phyloP scores from a whole-genome alignment of 176 grass and related monocot genomes.

The Triticum dicoccoides region DNA sequence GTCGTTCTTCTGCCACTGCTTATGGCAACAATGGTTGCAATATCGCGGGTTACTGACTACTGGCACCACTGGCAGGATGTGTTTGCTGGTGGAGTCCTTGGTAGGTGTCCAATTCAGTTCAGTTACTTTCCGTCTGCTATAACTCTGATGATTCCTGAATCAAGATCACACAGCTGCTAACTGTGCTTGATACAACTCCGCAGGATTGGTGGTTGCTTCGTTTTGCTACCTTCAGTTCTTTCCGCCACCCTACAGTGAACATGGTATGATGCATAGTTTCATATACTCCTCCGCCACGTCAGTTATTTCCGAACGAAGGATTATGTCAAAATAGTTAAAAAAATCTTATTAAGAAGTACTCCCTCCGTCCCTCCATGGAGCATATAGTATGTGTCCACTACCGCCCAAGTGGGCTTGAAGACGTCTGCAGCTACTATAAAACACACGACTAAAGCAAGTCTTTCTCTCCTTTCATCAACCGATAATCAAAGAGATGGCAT shows the following conservation, averaged over 20 bases:
- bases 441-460: no score
- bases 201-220: conserved; percentile 30
- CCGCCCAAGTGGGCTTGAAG: no score
- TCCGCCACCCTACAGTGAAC: background rate
- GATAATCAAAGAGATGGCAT: no score
- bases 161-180: background rate
- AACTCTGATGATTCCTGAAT: background rate
- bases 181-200: background rate
- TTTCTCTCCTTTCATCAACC: no score
- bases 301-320: no score
- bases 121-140: background rate
- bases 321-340: background rate
- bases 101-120: background rate
- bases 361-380: no score
- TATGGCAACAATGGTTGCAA: conserved; percentile 20
- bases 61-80: conserved; percentile 53
- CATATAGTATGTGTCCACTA: no score
- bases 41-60: conserved; percentile 41
- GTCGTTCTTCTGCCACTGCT: conserved; percentile 36
- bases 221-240: conserved; percentile 32
- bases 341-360: background rate
- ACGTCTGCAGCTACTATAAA: no score
- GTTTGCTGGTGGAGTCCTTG: background rate
- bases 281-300: no score
- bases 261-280: background rate